These are phyloP conservation scores for Plasmodium cynomolgi DNA, from an alignment of 169 alveolate species.

Conservation along the genomic window DNA sequence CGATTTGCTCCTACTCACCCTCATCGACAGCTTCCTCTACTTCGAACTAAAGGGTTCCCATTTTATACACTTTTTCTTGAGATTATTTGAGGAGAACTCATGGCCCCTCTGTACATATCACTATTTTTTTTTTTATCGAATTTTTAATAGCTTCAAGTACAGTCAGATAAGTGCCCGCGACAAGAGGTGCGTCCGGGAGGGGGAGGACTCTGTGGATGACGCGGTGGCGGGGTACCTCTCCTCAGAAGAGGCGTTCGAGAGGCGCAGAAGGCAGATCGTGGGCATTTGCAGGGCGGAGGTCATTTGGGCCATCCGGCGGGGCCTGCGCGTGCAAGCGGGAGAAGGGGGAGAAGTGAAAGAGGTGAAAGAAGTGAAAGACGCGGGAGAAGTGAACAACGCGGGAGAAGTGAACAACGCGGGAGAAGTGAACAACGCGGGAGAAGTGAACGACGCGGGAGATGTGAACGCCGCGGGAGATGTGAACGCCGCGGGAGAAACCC, in stretches of 20 bases:
- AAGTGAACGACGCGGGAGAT: neutral
- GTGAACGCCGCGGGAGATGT: neutral
- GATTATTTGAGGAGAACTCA: slow-evolving; percentile 12
- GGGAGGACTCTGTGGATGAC: neutral
- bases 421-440: neutral
- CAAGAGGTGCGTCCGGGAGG: neutral
- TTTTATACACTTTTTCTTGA: slow-evolving; percentile 42
- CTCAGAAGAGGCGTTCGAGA: slow-evolving; percentile 44
- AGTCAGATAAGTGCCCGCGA: slow-evolving; percentile 34
- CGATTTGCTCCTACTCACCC: slow-evolving; percentile 21
- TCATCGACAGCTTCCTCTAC: slow-evolving; percentile 32
- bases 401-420: neutral
- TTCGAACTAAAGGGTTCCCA: slow-evolving; percentile 49
- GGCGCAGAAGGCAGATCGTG: slow-evolving; percentile 17
- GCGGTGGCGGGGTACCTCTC: slow-evolving; percentile 16
- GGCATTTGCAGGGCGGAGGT: slow-evolving; percentile 2
- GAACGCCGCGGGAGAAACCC: no score
- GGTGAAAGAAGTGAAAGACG: neutral
- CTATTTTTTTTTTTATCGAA: slow-evolving; percentile 27
- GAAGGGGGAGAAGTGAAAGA: neutral
- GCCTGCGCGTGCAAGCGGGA: neutral
- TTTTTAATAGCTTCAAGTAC: slow-evolving; percentile 20
- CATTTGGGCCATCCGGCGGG: neutral
- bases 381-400: neutral
- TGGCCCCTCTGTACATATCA: slow-evolving; percentile 42